Conservation (phyloP, 2,329 filamentous ascomycete species). For the Aspergillus sclerotialis region DNA sequence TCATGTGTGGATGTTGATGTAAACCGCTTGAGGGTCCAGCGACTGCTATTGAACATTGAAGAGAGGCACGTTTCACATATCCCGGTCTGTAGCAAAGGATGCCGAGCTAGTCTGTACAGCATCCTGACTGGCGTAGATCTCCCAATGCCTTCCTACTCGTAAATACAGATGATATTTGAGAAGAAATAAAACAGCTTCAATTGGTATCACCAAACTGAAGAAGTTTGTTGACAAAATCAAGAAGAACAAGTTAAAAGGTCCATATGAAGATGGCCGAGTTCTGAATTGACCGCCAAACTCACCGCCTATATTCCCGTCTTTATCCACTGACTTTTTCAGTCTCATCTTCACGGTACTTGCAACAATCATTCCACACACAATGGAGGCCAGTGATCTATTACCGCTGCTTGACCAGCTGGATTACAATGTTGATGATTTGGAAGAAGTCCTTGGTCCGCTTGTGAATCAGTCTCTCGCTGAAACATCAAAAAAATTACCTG, state of each 20-base stretch:
- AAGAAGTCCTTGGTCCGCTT: conserved; percentile 68
- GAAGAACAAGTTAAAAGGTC: too few relatives aligned
- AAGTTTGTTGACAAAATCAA: too few relatives aligned
- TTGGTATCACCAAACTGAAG: too few relatives aligned
- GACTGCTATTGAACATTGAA: not conserved
- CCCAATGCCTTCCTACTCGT: too few relatives aligned
- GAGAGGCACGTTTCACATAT: conserved; percentile 11
- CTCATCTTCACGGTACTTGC: conserved; percentile 11
- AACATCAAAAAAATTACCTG: conserved; percentile 68
- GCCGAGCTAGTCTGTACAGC: conserved; percentile 26
- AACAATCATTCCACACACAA: conserved; percentile 19
- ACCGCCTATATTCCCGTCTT: conserved; percentile 16
- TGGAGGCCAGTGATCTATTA: conserved; percentile 54
- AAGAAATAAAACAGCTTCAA: too few relatives aligned
- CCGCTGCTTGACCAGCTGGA: conserved; percentile 68
- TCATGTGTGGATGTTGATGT: conserved; percentile 24
- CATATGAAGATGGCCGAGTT: too few relatives aligned
- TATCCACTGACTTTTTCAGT: conserved; percentile 1
- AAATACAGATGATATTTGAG: too few relatives aligned
- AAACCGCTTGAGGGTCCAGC: conserved; percentile 8
- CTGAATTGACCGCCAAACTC: conserved; percentile 13
- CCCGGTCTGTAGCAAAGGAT: conserved; percentile 26
- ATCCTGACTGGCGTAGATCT: too few relatives aligned
- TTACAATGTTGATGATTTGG: conserved; percentile 69
- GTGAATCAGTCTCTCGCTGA: conserved; percentile 58